Evolutionary conservation across 495 filamentous ascomycete genomes (phyloP), one percentile per base, ranked within the genome.

Genomic region (Aspergillus haitiensis): DNA sequence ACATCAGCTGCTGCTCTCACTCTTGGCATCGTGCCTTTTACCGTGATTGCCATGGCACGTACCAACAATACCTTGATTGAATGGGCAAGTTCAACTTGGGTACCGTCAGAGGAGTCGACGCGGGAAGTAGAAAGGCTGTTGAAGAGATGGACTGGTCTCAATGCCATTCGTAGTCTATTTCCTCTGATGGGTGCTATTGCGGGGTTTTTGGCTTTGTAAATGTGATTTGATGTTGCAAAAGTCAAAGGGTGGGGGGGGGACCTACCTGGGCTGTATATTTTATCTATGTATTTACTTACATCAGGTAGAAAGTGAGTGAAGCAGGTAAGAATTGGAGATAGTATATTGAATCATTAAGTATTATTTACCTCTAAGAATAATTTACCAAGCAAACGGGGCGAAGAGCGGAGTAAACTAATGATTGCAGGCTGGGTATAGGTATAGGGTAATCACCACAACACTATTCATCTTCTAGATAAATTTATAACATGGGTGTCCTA

Each of bases 21-120:
- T 13, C 13, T 79, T 2, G 55, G 74, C 2, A 73, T 80, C 51
- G 64, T 75, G 0, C 75, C 75, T 7, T 77, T 62, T 44, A 79
- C 77, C 8, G 5, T 75, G 5, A 39, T 63, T 5, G 59, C 61
- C 0, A 69, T 75, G 62, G 27, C 33, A 2, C 49, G 53, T 5
- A 67, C 67, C 13, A 76, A 74, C 44, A 62, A 65, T n/a, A 15
- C 18, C 7, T 54, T 79, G 34, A 57, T 71, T 15, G 61, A 56
- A 15, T 59, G 53, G n/a, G 67, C 64, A 7, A 27, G 55, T 1
- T 55, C 58, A 35, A 50, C 51, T 3, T 51, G 52, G 34, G 63
- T 66, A n/a, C 67, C 61, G 12, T 61, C 62, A 5, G 60, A 63
- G 32, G 27, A 58, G 37, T 44, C 37, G 6, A 66, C 67, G 12